Evolutionary conservation across 805 yeast species (phyloP).

Genomic region (Lipomyces sp.): DNA sequence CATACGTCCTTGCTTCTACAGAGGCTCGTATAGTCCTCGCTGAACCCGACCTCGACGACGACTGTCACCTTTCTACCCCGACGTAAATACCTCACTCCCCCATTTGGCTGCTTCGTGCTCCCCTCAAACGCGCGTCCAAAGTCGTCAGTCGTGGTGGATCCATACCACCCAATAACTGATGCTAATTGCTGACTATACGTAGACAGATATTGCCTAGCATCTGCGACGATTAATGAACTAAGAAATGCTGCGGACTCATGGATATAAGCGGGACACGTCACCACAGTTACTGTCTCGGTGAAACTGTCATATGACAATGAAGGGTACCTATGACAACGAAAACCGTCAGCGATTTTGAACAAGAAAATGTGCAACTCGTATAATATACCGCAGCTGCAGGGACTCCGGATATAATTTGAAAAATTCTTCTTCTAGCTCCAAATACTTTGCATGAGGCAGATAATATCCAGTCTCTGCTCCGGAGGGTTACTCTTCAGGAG

Average conservation of each 20-base stretch:
- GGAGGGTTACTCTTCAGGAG: slow-evolving; percentile 4
- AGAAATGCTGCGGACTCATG: slow-evolving; percentile 7
- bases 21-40: too few species aligned
- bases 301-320: too few species aligned
- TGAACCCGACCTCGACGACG: too few species aligned
- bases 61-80: too few species aligned
- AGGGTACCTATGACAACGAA: too few species aligned
- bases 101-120: neutral
- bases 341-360: neutral
- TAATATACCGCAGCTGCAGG: neutral
- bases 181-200: neutral
- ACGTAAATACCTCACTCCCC: too few species aligned
- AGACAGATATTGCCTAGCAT: neutral
- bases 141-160: neutral
- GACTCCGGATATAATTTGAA: neutral
- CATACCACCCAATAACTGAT: neutral
- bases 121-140: neutral
- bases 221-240: too few species aligned
- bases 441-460: too few species aligned
- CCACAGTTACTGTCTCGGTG: neutral
- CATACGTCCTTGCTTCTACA: too few species aligned
- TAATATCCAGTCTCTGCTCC: neutral
- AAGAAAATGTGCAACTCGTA: neutral
- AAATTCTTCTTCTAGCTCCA: too few species aligned
- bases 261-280: neutral